Evolutionary conservation across 2,329 filamentous ascomycete species (phyloP), one percentile per base, ranked within the genome.

Genomic region (Diplodia mutila): DNA sequence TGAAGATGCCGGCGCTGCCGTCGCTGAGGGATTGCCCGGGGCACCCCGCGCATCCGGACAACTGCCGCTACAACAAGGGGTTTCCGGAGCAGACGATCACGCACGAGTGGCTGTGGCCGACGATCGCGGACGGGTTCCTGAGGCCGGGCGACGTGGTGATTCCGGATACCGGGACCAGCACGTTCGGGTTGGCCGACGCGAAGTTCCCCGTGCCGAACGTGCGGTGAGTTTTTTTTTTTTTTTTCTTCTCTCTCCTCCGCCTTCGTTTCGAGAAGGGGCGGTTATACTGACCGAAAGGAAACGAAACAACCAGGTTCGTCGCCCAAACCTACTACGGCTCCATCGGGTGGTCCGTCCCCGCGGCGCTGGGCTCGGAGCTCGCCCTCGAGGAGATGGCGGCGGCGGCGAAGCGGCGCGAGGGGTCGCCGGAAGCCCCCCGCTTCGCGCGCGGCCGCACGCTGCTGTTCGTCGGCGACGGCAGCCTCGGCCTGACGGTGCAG

Each of bases 321-420:
- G 75, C 79, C 5, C 80, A 82, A 67, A 79, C 78, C 37, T 82
- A 81, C 74, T 83, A 81, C 70, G 79, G 79, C 57, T 77, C 75
- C 65, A 82, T 83, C 66, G 81, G 81, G 1, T 82, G 75, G 67
- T 80, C 80, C 2, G 78, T 76, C 1, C 78, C 80, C 6, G 80
- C 81, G 0, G 77, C 80, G 1, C 73, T 82, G 4, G 81, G 81
- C 16, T 74, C 75, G 1, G 80, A 80, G 27, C 67, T 81, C 0
- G 89, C 89, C 0, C 81, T 84, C 3, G 75, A 77, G 23, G 86
- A 88, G 18, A 66, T 66, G 16, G 37, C 64, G 0, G 14, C 52
- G 12, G 39, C 39, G 9, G 29, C 27, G 18, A 65, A 49, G 21
- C 25, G 37, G n/a, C 29, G 34, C 25, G 25, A 27, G 1, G 64